These are phyloP conservation scores for Leishmania amazonensis DNA, from an alignment of 208 protist genomes.

Conservation along the genomic window DNA sequence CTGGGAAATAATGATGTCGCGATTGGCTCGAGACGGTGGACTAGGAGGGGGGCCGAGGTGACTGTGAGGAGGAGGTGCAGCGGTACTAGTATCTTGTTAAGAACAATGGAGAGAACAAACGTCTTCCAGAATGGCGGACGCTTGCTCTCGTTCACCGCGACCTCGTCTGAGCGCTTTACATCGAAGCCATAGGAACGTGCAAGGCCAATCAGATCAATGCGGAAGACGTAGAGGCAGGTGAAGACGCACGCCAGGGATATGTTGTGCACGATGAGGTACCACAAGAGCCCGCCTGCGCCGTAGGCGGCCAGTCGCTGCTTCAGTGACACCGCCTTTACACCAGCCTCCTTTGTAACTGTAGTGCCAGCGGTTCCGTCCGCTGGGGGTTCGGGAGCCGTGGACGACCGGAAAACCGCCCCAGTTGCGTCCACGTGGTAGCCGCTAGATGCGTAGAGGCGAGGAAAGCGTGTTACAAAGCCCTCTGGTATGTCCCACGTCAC, in stretches of 20 bases:
- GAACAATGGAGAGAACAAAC: slow-evolving; percentile 59
- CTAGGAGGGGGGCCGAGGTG: slow-evolving; percentile 61
- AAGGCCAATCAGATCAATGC: slow-evolving; percentile 66
- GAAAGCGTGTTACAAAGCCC: slow-evolving; percentile 82
- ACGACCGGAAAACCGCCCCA: slow-evolving; percentile 43
- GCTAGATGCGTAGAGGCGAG: slow-evolving; percentile 44
- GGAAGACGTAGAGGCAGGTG: slow-evolving; percentile 69
- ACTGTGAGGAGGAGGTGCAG: slow-evolving; percentile 69
- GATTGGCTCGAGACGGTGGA: slow-evolving; percentile 71
- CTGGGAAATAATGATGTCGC: slow-evolving; percentile 47
- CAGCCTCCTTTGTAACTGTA: background rate
- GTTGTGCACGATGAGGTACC: slow-evolving; percentile 85
- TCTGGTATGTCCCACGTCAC: slow-evolving; percentile 68
- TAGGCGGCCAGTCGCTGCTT: slow-evolving; percentile 77
- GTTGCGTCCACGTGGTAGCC: slow-evolving; percentile 50
- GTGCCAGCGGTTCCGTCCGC: background rate
- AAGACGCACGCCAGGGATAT: slow-evolving; percentile 57
- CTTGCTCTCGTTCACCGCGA: slow-evolving; percentile 18
- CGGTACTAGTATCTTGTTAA: slow-evolving; percentile 87
- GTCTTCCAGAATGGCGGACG: slow-evolving; percentile 70
- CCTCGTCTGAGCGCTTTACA: slow-evolving; percentile 40
- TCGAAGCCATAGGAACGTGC: slow-evolving; percentile 75
- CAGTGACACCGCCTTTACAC: slow-evolving; percentile 30
- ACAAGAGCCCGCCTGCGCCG: slow-evolving; percentile 75
- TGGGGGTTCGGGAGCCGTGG: slow-evolving; percentile 5